phyloP scores from a whole-genome alignment of 345 rosid genomes.

The Moricandia moricandioides region DNA sequence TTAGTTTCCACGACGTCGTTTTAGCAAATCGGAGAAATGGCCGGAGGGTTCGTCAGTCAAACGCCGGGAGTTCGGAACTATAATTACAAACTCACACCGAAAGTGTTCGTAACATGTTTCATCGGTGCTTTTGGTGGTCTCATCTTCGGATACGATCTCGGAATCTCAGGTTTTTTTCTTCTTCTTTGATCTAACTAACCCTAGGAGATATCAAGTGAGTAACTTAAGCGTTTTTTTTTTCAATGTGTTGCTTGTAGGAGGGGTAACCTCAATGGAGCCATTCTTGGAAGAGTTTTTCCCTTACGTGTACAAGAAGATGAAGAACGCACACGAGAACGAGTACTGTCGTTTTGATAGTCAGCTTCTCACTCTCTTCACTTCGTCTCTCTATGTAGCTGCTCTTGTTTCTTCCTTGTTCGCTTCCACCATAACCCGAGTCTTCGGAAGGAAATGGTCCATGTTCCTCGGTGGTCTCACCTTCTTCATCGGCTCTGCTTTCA shows the following conservation, averaged over 20 bases:
- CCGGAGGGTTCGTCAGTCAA: slow-evolving; percentile 47
- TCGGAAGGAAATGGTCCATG: slow-evolving; percentile 74
- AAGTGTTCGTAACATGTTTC: slow-evolving; percentile 61
- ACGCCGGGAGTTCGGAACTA: slow-evolving; percentile 38
- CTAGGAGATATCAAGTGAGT: not conserved
- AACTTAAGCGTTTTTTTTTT: not conserved
- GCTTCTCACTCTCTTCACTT: slow-evolving; percentile 65
- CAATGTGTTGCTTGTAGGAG: slow-evolving; percentile 45
- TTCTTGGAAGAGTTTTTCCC: slow-evolving; percentile 70
- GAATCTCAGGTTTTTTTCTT: slow-evolving; percentile 58
- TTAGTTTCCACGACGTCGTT: slow-evolving; percentile 23
- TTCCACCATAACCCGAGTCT: slow-evolving; percentile 48
- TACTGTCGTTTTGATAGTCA: slow-evolving; percentile 78
- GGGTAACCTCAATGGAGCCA: slow-evolving; percentile 79
- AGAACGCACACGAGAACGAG: slow-evolving; percentile 40
- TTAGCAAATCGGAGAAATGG: slow-evolving; percentile 36
- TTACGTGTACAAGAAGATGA: slow-evolving; percentile 38
- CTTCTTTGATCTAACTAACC: not conserved
- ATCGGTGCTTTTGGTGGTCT: slow-evolving; percentile 88
- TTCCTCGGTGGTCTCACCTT: slow-evolving; percentile 56
- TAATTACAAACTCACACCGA: slow-evolving; percentile 55
- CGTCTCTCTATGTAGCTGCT: slow-evolving; percentile 77
- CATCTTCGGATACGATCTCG: slow-evolving; percentile 79
- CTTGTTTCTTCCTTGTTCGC: slow-evolving; percentile 65
- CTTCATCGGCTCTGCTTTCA: slow-evolving; percentile 58